Base-by-base conservation (phyloP, 768 basidiomycete genomes). In the Coprinopsis strossmayeri region DNA sequence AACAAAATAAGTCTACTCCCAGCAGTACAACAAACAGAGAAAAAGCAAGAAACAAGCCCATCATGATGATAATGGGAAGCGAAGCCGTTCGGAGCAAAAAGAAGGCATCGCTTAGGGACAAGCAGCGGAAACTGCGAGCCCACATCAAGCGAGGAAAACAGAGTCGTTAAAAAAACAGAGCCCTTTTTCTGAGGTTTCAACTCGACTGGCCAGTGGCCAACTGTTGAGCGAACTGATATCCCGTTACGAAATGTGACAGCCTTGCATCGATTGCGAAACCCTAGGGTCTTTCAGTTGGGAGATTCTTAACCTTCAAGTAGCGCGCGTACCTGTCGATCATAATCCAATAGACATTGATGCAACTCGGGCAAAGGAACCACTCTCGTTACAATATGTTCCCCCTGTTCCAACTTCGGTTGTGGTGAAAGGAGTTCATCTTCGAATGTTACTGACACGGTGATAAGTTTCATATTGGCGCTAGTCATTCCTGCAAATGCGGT, bases 1-100 rank as follows among this genome's bases (percentile, higher is more conserved):
- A 94, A 72, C 87, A 89, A 67, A 90, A 81, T 51, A 91, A 91
- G 63, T 89, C 73, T 28, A 66, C 71, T 10, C 81, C 84, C 51
- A 91, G 89, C 65, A 91, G 88, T 61, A 83, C 87, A 48, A 95
- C 93, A 27, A 96, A 96, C 65, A 74, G 81, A 60, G 90, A 95
- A 69, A 96, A 96, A 78, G 79, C 82, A 32, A 78, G 87, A 62
- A 93, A 94, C 64, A 96, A 97, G 65, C 93, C 93, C 21, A 78
- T 95, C 55, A 94, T 95, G 93, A 92, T 91, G 90, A 82, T 91
- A 46, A 68, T 91, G 53, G 74, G 82, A 43, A 89, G 86, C 50
- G 76, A 76, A 1, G 80, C 82, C 1, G 87, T 91, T n/a, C 72
- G 74, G 54, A 73, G 87, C 1, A 91, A 92, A 71, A 91, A 88